Conservation (phyloP, 2,329 filamentous ascomycete genomes). For the Sclerotinia minor region DNA sequence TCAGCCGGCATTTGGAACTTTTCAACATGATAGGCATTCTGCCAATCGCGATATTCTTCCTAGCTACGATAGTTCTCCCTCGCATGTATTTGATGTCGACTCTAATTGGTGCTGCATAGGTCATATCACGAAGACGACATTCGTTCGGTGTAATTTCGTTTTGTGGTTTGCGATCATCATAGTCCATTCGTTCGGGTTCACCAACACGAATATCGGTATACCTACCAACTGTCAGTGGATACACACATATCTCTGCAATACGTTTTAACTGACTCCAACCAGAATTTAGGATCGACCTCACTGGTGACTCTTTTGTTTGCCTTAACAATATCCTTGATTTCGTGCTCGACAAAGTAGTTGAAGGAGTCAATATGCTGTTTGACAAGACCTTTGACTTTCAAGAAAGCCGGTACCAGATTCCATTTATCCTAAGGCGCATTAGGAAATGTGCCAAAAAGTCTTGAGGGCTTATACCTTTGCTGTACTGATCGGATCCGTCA, state of each 20-base stretch:
- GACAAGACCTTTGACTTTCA: constrained; percentile 93
- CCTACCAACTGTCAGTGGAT: constrained; percentile 28
- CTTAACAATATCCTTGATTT: constrained; percentile 94
- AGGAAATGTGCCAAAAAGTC: constrained; percentile 23
- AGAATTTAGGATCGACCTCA: constrained; percentile 90
- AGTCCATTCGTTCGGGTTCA: constrained; percentile 75
- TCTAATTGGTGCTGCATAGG: constrained; percentile 92
- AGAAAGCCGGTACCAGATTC: constrained; percentile 93
- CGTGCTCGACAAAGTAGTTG: constrained; percentile 96
- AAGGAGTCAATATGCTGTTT: constrained; percentile 91
- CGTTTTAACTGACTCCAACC: constrained; percentile 62
- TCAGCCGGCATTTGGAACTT: constrained; percentile 88
- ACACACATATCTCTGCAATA: not conserved
- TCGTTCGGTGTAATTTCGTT: constrained; percentile 89
- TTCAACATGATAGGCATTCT: constrained; percentile 96
- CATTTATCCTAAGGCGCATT: constrained; percentile 79
- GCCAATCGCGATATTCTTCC: constrained; percentile 77
- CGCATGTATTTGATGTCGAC: constrained; percentile 90
- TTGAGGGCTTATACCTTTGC: constrained; percentile 45
- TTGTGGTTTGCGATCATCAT: constrained; percentile 67
- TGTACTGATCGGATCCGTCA: constrained; percentile 69
- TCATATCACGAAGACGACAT: constrained; percentile 93
- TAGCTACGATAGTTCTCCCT: constrained; percentile 72
- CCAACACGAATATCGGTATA: constrained; percentile 90
- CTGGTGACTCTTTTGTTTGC: constrained; percentile 86